A percentile compares a stretch with the other conserved stretches of the same genome.
These are phyloP conservation scores for Phytopythium helicoides DNA, from an alignment of 352 stramenopile species.

Conservation along the genomic window DNA sequence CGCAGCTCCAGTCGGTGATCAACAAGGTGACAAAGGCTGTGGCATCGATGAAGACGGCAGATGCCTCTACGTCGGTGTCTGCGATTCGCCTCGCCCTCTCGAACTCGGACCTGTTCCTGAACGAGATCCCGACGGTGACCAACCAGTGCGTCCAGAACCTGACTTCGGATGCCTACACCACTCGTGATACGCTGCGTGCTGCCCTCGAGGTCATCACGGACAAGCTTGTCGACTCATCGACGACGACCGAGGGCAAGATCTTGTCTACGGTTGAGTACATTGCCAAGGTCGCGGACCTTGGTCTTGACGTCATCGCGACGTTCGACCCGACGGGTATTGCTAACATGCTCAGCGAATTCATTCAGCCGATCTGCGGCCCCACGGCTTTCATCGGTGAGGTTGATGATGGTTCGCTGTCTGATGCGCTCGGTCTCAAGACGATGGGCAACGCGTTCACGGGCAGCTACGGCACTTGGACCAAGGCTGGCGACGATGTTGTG, in stretches of 20 bases:
- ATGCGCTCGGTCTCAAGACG: constrained; percentile 40
- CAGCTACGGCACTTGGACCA: constrained; percentile 40
- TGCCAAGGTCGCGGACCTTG: constrained; percentile 34
- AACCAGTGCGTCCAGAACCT: constrained; percentile 34
- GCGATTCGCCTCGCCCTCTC: constrained; percentile 43
- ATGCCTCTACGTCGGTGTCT: constrained; percentile 20
- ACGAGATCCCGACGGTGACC: constrained; percentile 40
- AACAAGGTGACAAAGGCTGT: constrained; percentile 43
- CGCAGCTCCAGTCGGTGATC: constrained; percentile 38
- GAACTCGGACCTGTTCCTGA: constrained; percentile 38
- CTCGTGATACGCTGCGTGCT: constrained; percentile 48
- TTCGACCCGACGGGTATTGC: constrained; percentile 53
- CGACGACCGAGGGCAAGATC: constrained; percentile 20
- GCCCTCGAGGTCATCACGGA: constrained; percentile 55
- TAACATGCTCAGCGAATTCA: constrained; percentile 39
- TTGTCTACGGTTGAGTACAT: constrained; percentile 36
- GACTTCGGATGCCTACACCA: constrained; percentile 29
- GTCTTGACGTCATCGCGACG: constrained; percentile 32
- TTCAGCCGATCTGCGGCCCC: constrained; percentile 58
- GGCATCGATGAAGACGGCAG: constrained; percentile 28
- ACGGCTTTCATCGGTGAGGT: constrained; percentile 55
- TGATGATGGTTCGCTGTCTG: constrained; percentile 39
- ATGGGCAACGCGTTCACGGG: constrained; percentile 39
- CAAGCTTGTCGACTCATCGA: constrained; percentile 37
- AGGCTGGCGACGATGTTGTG: constrained; percentile 31